Conservation (phyloP, 352 stramenopile genomes). For the Globisporangium yorkense region DNA sequence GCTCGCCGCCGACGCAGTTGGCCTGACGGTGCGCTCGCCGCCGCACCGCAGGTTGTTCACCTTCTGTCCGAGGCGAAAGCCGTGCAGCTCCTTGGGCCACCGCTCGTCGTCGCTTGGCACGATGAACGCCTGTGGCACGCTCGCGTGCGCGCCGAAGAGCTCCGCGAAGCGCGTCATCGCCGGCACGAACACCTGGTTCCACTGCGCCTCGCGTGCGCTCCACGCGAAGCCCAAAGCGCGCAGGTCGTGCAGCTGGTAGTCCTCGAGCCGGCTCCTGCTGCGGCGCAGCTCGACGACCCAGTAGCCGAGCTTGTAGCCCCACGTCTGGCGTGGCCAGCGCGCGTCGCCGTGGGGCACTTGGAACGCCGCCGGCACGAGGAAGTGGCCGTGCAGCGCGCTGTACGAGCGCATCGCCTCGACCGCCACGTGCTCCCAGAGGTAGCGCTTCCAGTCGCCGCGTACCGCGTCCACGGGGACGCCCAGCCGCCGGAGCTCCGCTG, state of each 20-base stretch:
- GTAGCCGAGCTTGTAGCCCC: conserved; percentile 38
- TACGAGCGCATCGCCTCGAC: conserved; percentile 24
- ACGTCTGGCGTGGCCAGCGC: conserved; percentile 24
- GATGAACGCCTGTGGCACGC: conserved; percentile 34
- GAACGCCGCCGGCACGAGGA: conserved; percentile 31
- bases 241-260: conserved; percentile 32
- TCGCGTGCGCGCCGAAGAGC: conserved; percentile 15
- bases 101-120: conserved; percentile 21
- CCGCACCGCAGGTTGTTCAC: conserved; percentile 37
- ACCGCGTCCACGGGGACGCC: conserved; percentile 16
- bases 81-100: conserved; percentile 22
- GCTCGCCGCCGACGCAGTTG: conserved; percentile 1
- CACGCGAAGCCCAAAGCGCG: conserved; percentile 26
- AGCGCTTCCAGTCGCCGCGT: conserved; percentile 20
- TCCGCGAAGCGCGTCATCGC: conserved; percentile 26
- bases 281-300: conserved; percentile 33
- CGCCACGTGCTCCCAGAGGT: conserved; percentile 27
- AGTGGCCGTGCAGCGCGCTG: conserved; percentile 17
- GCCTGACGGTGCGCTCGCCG: not conserved
- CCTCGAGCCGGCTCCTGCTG: conserved; percentile 16
- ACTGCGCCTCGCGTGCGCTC: conserved; percentile 24
- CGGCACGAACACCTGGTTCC: conserved; percentile 34
- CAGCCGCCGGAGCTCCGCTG: conserved; percentile 13
- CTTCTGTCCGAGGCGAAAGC: conserved; percentile 37
- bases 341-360: conserved; percentile 17